Evolutionary conservation across 768 basidiomycete genomes (phyloP), one percentile per base, ranked within the genome.

Genomic region (Termitomyces sp.): DNA sequence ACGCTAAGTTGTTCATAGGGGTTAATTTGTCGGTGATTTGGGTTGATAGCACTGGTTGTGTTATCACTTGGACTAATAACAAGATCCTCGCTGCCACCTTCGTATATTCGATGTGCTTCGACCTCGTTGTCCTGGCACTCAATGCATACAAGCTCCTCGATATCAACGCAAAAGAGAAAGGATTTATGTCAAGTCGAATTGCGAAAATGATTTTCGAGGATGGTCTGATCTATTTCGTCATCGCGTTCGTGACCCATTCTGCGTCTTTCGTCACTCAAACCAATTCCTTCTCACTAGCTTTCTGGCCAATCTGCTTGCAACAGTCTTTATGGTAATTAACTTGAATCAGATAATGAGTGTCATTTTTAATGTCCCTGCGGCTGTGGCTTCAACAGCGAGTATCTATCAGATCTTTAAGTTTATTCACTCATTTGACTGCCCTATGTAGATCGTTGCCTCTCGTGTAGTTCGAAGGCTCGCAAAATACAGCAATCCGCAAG

Each of bases 61-160:
- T 76, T 2, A 88, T 91, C 59, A 76, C 78, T 1, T 67, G 80
- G 36, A 87, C 87, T 7, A 82, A 86, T 68, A 90, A 84, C 70
- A 83, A 70, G 9, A 72, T 89, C 56, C 79, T 90, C 37, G 85
- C 86, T 5, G 84, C 86, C 3, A 86, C 86, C 4, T 91, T 89
- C 71, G 86, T 89, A 37, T 91, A 91, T 66, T 85, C 88, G 36
- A 91, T 91, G 89, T 76, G 78, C 67, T 89, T 91, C 68, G 89
- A 91, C 69, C 73, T 88, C 25, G 60, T 81, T 34, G 86, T 89
- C 43, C 77, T 90, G 49, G 61, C 75, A 31, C 72, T 91, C 64
- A 88, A 83, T 42, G 82, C 79, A 12, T 84, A 81, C 72, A 89
- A 87, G 68, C 79, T 91, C 29, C 63, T 76, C 9, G 70, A 74